phyloP scores from a whole-genome alignment of 192 early-diverging fungal species.

The Podochytrium sp. region DNA sequence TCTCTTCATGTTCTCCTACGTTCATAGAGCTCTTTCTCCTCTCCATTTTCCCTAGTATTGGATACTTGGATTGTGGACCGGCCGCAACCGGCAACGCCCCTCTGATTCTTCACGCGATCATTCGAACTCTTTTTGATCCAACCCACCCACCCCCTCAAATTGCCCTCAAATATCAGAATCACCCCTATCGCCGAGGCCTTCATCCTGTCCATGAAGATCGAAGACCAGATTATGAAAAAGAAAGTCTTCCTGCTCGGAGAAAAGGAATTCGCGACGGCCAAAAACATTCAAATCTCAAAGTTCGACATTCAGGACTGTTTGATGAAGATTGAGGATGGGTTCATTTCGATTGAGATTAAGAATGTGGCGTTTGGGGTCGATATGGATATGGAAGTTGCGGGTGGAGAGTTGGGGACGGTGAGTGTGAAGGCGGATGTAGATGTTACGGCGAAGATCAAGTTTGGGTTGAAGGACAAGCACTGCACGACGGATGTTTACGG shows the following conservation, averaged over 20 bases:
- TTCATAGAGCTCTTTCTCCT: too few relatives aligned
- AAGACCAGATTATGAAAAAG: slow-evolving; percentile 12
- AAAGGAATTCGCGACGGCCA: not conserved
- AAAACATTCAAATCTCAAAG: not conserved
- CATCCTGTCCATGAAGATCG: slow-evolving; percentile 1
- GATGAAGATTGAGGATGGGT: slow-evolving; percentile 4
- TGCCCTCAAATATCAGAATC: slow-evolving; percentile 2
- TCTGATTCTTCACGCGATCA: not conserved
- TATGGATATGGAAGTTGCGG: not conserved
- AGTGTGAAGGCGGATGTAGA: slow-evolving; percentile 2
- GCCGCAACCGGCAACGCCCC: not conserved
- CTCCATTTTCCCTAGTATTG: not conserved
- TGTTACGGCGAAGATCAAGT: slow-evolving; percentile 14
- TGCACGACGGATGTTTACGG: slow-evolving; percentile 19
- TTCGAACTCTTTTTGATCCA: not conserved
- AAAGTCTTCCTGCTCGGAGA: not conserved
- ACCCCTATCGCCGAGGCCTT: slow-evolving; percentile 7
- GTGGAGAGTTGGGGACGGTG: not conserved
- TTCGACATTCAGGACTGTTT: slow-evolving; percentile 7
- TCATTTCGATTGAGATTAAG: not conserved
- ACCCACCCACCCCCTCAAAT: not conserved
- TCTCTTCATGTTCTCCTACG: too few relatives aligned
- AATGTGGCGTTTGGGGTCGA: slow-evolving; percentile 1
- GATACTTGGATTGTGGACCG: not conserved
- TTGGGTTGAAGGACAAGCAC: not conserved